A percentile compares a stretch with the other conserved stretches of the same genome.
Conservation (phyloP, 768 basidiomycete species). For the Russula griseocarnosa region DNA sequence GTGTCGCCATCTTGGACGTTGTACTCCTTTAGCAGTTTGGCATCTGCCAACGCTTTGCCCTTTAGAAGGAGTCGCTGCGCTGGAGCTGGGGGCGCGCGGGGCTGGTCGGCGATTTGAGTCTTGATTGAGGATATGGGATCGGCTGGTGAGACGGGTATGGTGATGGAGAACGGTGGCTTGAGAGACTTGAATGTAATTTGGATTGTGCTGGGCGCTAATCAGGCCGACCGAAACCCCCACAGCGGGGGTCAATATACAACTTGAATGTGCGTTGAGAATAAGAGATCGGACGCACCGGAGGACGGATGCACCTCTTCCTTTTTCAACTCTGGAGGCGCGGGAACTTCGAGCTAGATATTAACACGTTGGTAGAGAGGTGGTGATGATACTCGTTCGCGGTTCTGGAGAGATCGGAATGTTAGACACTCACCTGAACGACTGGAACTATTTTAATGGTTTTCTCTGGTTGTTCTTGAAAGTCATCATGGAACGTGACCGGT, state of each 20-base stretch:
- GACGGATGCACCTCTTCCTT: conserved; percentile 35
- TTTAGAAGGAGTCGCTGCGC: conserved; percentile 85
- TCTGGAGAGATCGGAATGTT: conserved; percentile 20
- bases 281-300: conserved; percentile 30
- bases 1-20: conserved; percentile 73
- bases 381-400: background rate
- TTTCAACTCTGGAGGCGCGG: conserved; percentile 55
- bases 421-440: conserved; percentile 53
- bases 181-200: conserved; percentile 83
- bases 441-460: conserved; percentile 67
- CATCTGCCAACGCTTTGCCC: conserved; percentile 89
- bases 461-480: conserved; percentile 70
- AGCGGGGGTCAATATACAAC: too few species aligned
- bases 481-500: conserved; percentile 64
- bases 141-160: conserved; percentile 69
- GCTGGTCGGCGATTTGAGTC: conserved; percentile 59
- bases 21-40: conserved; percentile 89
- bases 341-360: conserved; percentile 50
- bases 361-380: background rate
- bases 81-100: conserved; percentile 71
- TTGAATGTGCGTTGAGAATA: background rate
- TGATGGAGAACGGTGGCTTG: conserved; percentile 78
- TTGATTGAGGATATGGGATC: conserved; percentile 84
- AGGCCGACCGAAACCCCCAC: too few species aligned
- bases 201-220: conserved; percentile 41